Evolutionary conservation across 768 basidiomycete species (phyloP).

Genomic region (Mycena vulgaris): DNA sequence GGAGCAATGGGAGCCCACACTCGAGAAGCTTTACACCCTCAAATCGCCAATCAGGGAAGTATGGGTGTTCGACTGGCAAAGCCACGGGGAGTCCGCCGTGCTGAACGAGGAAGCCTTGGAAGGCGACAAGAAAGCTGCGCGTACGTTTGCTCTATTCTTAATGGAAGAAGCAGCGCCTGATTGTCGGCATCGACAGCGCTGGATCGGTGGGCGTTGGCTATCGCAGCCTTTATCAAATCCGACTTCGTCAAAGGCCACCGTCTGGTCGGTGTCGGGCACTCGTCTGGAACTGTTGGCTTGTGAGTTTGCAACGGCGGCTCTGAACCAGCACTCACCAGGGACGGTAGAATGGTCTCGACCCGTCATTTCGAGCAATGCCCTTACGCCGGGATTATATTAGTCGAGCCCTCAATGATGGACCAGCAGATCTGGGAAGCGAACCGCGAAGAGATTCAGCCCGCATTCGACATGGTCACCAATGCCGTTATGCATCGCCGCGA

Average conservation of each 20-base stretch:
- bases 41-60: slow-evolving; percentile 43
- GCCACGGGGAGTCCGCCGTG: slow-evolving; percentile 48
- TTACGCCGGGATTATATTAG: slow-evolving; percentile 13
- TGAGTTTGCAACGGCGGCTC: background rate
- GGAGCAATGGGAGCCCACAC: slow-evolving; percentile 50
- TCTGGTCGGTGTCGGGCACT: slow-evolving; percentile 15
- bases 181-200: slow-evolving; percentile 25
- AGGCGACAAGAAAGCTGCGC: slow-evolving; percentile 33
- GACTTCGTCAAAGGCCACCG: slow-evolving; percentile 15
- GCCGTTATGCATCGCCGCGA: slow-evolving; percentile 36
- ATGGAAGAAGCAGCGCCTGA: background rate
- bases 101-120: slow-evolving; percentile 45
- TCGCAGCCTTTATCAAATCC: slow-evolving; percentile 32
- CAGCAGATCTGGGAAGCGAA: slow-evolving; percentile 34
- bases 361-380: slow-evolving; percentile 15
- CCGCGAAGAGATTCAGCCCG: slow-evolving; percentile 35
- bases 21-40: slow-evolving; percentile 41
- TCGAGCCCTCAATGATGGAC: slow-evolving; percentile 18
- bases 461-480: slow-evolving; percentile 22
- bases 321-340: background rate
- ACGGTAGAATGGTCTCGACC: slow-evolving; percentile 13
- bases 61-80: slow-evolving; percentile 50
- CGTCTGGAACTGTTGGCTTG: slow-evolving; percentile 19
- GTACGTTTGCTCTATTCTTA: slow-evolving; percentile 33
- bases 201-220: slow-evolving; percentile 34